Evolutionary conservation across 1,284 basidiomycete genomes (phyloP).

Genomic region (Leccinum pseudoinsigne): DNA sequence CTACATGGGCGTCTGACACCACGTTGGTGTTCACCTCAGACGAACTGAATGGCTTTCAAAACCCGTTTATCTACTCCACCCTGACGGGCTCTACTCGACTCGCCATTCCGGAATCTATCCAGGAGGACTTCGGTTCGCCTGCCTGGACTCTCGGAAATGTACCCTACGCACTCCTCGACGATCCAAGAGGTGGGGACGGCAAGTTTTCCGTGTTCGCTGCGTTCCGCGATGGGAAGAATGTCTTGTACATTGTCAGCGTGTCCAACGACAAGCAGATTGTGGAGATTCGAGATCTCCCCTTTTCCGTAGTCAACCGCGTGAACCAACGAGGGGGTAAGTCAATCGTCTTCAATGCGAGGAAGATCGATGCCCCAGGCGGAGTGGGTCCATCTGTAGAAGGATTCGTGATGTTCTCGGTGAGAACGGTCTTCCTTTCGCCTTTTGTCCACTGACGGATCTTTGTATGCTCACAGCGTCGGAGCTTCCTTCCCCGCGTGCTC

Average conservation of each 20-base stretch:
- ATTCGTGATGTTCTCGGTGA: neutral
- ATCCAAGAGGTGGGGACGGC: constrained; percentile 27
- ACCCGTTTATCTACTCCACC: constrained; percentile 59
- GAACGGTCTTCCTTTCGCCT: neutral
- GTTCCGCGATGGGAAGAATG: constrained; percentile 46
- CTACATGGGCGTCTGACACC: no score
- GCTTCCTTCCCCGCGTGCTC: neutral
- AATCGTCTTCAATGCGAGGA: constrained; percentile 28
- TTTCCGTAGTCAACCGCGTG: constrained; percentile 45
- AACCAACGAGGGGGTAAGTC: constrained; percentile 35
- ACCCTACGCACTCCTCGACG: constrained; percentile 48
- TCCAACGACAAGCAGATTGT: constrained; percentile 27
- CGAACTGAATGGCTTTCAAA: constrained; percentile 53
- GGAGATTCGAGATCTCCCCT: constrained; percentile 43
- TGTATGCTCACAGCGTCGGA: neutral
- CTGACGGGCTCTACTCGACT: constrained; percentile 31
- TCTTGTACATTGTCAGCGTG: constrained; percentile 51
- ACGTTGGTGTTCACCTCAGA: constrained; percentile 48
- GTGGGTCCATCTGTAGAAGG: neutral
- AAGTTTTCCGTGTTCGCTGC: constrained; percentile 47
- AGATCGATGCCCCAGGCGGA: constrained; percentile 22
- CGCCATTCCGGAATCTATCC: constrained; percentile 45
- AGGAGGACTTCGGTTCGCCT: constrained; percentile 60
- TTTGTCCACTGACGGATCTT: neutral
- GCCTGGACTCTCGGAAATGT: constrained; percentile 52